Evolutionary conservation across 441 rosid genomes (phyloP).

Genomic region (Gossypium laxum): DNA sequence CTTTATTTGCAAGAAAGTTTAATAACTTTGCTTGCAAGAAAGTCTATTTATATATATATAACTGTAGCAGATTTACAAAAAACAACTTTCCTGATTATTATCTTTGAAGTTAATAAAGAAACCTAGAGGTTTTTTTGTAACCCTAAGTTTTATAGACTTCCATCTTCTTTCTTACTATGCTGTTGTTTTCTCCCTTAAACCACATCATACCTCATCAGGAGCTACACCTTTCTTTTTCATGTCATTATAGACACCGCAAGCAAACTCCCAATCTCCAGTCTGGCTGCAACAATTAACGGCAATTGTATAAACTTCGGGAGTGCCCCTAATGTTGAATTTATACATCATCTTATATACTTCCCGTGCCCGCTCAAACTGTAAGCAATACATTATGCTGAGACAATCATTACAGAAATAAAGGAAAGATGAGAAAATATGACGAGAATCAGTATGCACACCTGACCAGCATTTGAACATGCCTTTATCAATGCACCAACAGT

Average conservation of each 20-base stretch:
- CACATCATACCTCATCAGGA: conserved; percentile 66
- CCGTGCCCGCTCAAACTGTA: conserved; percentile 61
- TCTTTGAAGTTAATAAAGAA: too few relatives aligned
- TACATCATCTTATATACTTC: conserved; percentile 73
- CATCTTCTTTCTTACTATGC: too few relatives aligned
- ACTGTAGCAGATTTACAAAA: too few relatives aligned
- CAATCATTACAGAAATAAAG: conserved; percentile 7
- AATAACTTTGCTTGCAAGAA: too few relatives aligned
- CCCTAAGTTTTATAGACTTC: too few relatives aligned
- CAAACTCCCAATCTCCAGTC: conserved; percentile 83
- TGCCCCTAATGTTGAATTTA: conserved; percentile 61
- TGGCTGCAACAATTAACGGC: conserved; percentile 68
- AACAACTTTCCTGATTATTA: too few relatives aligned
- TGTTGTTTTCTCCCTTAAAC: too few relatives aligned
- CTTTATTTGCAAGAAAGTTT: too few relatives aligned
- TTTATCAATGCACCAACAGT: conserved; percentile 77
- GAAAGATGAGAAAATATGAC: conserved; percentile 12
- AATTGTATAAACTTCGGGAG: conserved; percentile 86
- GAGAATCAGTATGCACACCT: conserved; percentile 38
- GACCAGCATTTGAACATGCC: conserved; percentile 80
- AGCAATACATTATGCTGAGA: conserved; percentile 21
- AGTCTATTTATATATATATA: too few relatives aligned
- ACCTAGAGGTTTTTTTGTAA: too few relatives aligned
- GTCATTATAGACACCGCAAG: conserved; percentile 52
- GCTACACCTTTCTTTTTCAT: conserved; percentile 58